Conservation (phyloP, 148 eudicot species). For the Chenopodium quinoa region DNA sequence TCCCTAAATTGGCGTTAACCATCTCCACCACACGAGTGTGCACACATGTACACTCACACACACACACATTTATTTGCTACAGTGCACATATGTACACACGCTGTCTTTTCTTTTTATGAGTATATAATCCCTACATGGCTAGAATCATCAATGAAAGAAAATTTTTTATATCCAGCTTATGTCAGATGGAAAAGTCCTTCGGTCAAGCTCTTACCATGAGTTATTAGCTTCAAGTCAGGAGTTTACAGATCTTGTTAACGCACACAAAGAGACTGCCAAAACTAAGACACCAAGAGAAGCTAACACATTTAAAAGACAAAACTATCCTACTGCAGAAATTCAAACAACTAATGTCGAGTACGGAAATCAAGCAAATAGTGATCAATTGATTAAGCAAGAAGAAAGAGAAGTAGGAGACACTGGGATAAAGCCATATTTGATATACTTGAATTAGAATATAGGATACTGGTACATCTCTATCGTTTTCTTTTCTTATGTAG, state of each 20-base stretch:
- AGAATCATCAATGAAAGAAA: background rate
- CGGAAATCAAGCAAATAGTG: constrained; percentile 25
- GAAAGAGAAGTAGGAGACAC: constrained; percentile 74
- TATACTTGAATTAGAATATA: constrained; percentile 61
- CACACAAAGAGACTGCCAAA: constrained; percentile 90
- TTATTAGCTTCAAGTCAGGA: constrained; percentile 57
- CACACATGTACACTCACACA: too few relatives aligned
- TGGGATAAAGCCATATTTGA: constrained; percentile 61
- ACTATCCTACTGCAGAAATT: constrained; percentile 37
- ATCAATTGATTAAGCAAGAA: constrained; percentile 80
- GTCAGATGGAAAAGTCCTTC: constrained; percentile 77
- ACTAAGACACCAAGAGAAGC: constrained; percentile 43
- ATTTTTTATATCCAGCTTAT: constrained; percentile 49
- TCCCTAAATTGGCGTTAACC: too few relatives aligned
- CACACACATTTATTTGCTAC: too few relatives aligned
- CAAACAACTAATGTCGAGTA: constrained; percentile 23
- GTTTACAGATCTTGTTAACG: constrained; percentile 63
- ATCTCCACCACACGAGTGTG: too few relatives aligned
- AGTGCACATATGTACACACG: too few relatives aligned
- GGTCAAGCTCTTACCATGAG: constrained; percentile 56
- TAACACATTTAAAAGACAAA: constrained; percentile 21
- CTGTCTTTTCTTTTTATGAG: too few relatives aligned
- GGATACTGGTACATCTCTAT: constrained; percentile 49
- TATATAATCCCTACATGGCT: too few relatives aligned
- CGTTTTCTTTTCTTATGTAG: constrained; percentile 42